Percentiles rank a stretch among this genome's conserved stretches.
phyloP scores from a whole-genome alignment of 495 filamentous ascomycete genomes.

The Sabuloglossum arenarium region DNA sequence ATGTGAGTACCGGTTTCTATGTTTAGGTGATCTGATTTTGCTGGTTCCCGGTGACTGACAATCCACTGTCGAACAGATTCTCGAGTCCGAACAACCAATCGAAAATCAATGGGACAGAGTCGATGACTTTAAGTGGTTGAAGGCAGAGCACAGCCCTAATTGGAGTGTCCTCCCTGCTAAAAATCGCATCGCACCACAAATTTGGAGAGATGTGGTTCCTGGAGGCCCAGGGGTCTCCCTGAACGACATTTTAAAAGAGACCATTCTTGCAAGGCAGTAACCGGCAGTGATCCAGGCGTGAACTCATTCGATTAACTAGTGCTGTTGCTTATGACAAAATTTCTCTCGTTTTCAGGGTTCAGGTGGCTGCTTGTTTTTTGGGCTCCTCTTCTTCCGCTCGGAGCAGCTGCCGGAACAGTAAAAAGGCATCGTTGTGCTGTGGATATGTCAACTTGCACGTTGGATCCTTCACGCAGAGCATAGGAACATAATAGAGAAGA shows the following conservation, averaged over 20 bases:
- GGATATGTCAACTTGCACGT: no score
- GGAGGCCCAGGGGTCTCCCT: constrained; percentile 38
- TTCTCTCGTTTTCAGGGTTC: background rate
- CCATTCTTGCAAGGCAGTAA: constrained; percentile 7
- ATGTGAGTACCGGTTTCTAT: constrained; percentile 29
- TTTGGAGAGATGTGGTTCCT: constrained; percentile 52
- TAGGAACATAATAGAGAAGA: no score
- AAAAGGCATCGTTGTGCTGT: no score
- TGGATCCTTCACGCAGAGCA: no score
- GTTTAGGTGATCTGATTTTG: background rate
- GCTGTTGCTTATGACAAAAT: no score
- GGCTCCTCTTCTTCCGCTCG: no score
- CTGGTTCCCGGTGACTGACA: background rate
- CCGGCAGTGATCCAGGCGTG: background rate
- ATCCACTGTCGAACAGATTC: background rate
- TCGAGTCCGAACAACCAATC: background rate
- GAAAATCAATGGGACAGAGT: constrained; percentile 69
- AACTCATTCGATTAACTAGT: background rate
- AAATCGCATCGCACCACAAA: constrained; percentile 35
- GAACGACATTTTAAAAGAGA: constrained; percentile 44
- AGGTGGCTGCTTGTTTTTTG: no score
- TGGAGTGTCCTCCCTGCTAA: constrained; percentile 49
- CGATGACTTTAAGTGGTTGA: constrained; percentile 96
- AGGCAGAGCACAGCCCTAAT: constrained; percentile 66
- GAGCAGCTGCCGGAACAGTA: no score